A percentile compares a stretch with the other conserved stretches of the same genome.
phyloP scores from a whole-genome alignment of 805 yeast genomes.

The Tetrapisispora nanseiensis region DNA sequence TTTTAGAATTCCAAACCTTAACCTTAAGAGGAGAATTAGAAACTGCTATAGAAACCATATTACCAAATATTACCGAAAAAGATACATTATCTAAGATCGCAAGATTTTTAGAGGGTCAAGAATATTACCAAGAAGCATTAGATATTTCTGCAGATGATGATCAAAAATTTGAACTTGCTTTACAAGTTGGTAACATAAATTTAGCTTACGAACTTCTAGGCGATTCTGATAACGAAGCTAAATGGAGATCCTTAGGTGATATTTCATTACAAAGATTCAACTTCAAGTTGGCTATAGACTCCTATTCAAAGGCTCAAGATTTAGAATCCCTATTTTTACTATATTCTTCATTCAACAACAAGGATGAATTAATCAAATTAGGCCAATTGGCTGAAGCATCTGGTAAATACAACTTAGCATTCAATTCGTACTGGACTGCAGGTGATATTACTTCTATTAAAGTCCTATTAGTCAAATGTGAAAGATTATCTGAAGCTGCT shows the following conservation, averaged over 20 bases:
- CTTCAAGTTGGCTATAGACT: slow-evolving; percentile 65
- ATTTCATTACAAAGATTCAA: slow-evolving; percentile 71
- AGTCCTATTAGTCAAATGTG: slow-evolving; percentile 55
- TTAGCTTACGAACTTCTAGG: slow-evolving; percentile 63
- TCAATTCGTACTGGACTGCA: slow-evolving; percentile 81
- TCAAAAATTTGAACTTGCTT: slow-evolving; percentile 84
- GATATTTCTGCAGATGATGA: slow-evolving; percentile 78
- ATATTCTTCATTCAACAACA: slow-evolving; percentile 72
- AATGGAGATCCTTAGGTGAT: slow-evolving; percentile 92
- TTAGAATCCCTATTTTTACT: slow-evolving; percentile 71
- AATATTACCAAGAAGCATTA: slow-evolving; percentile 72
- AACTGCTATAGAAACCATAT: slow-evolving; percentile 51
- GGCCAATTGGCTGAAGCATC: slow-evolving; percentile 57
- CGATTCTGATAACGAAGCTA: slow-evolving; percentile 46
- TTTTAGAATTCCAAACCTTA: slow-evolving; percentile 90
- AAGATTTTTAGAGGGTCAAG: slow-evolving; percentile 89
- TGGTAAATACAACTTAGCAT: slow-evolving; percentile 85
- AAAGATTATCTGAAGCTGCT: slow-evolving; percentile 76
- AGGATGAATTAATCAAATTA: slow-evolving; percentile 46
- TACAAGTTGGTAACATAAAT: slow-evolving; percentile 59
- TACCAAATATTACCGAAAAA: slow-evolving; percentile 49
- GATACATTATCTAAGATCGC: slow-evolving; percentile 70
- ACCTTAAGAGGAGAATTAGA: slow-evolving; percentile 92
- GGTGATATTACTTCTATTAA: slow-evolving; percentile 61
- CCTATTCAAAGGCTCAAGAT: slow-evolving; percentile 73